These are phyloP conservation scores for Neonectria faginata DNA, from an alignment of 2,329 filamentous ascomycete species.

Conservation along the genomic window DNA sequence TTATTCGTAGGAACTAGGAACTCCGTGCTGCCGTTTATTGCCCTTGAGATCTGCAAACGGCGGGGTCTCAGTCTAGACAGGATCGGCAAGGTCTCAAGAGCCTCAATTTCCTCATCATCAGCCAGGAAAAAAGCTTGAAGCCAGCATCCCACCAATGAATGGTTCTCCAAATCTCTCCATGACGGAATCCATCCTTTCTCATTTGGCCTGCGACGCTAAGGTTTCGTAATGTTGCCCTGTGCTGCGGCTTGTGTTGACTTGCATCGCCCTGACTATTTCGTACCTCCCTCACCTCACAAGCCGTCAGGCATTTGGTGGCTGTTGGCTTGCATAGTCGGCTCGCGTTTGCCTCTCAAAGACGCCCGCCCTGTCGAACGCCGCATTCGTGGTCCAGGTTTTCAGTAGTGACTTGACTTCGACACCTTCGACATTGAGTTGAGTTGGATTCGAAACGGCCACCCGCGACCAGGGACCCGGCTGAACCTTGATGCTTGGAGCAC, in stretches of 20 bases:
- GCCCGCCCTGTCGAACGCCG: constrained; percentile 1
- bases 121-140: not conserved
- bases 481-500: constrained; percentile 14
- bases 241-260: not conserved
- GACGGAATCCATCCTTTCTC: not conserved
- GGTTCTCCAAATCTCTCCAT: not conserved
- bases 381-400: not conserved
- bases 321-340: not conserved
- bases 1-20: not conserved
- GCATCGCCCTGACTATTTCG: not conserved
- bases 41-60: constrained; percentile 4
- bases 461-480: not conserved
- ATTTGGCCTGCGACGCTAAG: not conserved
- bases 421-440: not conserved
- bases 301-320: not conserved
- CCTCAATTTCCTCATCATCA: constrained; percentile 3
- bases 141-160: not conserved
- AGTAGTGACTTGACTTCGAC: not conserved
- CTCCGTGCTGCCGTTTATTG: not conserved
- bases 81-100: constrained; percentile 7
- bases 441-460: constrained; percentile 15
- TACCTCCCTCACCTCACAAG: not conserved
- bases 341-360: constrained; percentile 2
- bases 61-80: not conserved
- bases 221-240: not conserved